Conservation (phyloP, 2,329 filamentous ascomycete genomes). For the Leptographium lundbergii region DNA sequence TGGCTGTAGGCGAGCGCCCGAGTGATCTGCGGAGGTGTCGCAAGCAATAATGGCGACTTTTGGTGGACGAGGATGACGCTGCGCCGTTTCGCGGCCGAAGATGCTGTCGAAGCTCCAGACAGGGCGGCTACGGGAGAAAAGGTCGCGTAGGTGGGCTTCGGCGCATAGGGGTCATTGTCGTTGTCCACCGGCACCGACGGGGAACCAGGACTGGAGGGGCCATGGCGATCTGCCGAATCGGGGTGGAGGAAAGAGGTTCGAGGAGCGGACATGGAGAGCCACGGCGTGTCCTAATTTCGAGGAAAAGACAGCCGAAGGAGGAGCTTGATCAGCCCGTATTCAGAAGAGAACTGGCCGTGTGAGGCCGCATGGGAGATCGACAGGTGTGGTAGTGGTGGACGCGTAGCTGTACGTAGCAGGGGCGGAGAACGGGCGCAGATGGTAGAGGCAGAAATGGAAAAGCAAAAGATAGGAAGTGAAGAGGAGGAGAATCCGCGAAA, state of each 20-base stretch:
- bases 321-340: neutral
- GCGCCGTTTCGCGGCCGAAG: slow-evolving; percentile 58
- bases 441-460: neutral
- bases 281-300: slow-evolving; percentile 29
- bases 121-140: slow-evolving; percentile 79
- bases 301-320: neutral
- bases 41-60: slow-evolving; percentile 84
- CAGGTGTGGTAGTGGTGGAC: neutral
- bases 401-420: neutral
- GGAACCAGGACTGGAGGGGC: slow-evolving; percentile 14
- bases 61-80: slow-evolving; percentile 93
- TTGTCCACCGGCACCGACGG: slow-evolving; percentile 9
- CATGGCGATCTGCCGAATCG: slow-evolving; percentile 16
- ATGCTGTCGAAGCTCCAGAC: slow-evolving; percentile 38
- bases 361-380: neutral
- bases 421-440: neutral
- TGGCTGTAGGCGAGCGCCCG: slow-evolving; percentile 91
- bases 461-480: neutral
- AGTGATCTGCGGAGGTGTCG: slow-evolving; percentile 89
- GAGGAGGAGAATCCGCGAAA: neutral
- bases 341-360: neutral
- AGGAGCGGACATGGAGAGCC: slow-evolving; percentile 40
- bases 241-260: slow-evolving; percentile 20
- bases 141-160: slow-evolving; percentile 65
- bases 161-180: slow-evolving; percentile 18